Evolutionary conservation across 331 rosid genomes (phyloP).

Genomic region (Telfairia occidentalis): DNA sequence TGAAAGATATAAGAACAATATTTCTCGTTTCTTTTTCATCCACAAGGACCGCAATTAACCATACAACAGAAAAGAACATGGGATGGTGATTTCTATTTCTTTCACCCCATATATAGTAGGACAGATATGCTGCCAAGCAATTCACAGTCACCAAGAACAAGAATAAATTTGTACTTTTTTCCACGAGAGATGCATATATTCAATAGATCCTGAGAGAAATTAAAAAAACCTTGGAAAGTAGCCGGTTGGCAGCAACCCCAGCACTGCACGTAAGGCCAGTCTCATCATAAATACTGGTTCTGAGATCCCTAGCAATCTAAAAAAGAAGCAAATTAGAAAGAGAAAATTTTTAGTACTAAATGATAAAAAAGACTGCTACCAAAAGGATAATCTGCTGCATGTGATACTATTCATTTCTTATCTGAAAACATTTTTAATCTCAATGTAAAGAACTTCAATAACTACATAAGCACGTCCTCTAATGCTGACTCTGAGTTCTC

Average conservation of each 20-base stretch:
- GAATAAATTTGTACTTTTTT: not conserved
- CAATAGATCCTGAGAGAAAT: conserved; percentile 11
- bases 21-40: not conserved
- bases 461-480: not conserved
- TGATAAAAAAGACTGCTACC: not conserved
- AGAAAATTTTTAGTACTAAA: conserved; percentile 17
- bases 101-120: not conserved
- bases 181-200: not conserved
- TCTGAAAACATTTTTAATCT: not conserved
- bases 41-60: not conserved
- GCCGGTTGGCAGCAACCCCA: conserved; percentile 87
- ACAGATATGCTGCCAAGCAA: not conserved
- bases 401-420: not conserved
- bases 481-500: not conserved
- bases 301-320: conserved; percentile 75
- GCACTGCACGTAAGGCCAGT: conserved; percentile 95
- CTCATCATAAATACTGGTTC: conserved; percentile 55
- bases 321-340: conserved; percentile 13
- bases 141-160: not conserved
- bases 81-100: not conserved
- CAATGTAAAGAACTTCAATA: not conserved
- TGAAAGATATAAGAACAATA: not conserved
- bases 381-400: not conserved
- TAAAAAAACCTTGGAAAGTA: conserved; percentile 73
- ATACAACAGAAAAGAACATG: not conserved